Base-by-base conservation (phyloP, 257 asterid species). In the Rhazya stricta region DNA sequence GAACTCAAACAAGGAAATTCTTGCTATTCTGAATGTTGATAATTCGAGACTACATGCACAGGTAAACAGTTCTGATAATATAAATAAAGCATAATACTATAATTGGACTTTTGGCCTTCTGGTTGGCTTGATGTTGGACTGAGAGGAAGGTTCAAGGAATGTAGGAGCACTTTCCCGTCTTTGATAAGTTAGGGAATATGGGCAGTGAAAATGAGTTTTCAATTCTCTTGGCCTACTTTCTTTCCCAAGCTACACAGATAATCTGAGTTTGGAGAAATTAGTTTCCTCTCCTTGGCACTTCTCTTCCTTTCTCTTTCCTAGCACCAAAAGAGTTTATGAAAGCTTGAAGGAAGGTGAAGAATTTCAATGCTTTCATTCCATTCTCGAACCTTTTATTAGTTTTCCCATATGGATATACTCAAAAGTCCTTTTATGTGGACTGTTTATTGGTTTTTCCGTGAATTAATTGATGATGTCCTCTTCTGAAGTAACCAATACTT, bases 1-100 rank as follows among this genome's bases (percentile, higher is more conserved):
- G 97, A 83, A 80, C 71, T 79, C 84, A 67, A 79, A 86, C 75
- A 81, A 70, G 78, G 90, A 88, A 79, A 80, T 81, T 75, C 73
- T 86, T 81, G 80, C 87, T 83, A 75, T 78, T 78, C 86, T 88
- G 78, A 85, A 82, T 72, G 71, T 61, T 73, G 91, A 84, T 50
- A 86, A 86, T 79, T 72, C 85, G 80, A 76, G 78, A 60, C 81
- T 92, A 84, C 86, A 75, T 81, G 83, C 84, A 73, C 87, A 86
- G 98, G 98, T 91, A 88, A 76, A 57, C 57, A 51, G 67, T 42
- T 70, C 70, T 67, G 67, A 63, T 72, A 54, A 41, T 65, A 42
- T 78, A 34, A 41, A 37, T 4, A 29, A 11, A 65, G 37, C 34
- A 41, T 56, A 3, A 41, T 25, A 27, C 39, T 13, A 37, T 50